phyloP scores from a whole-genome alignment of 768 basidiomycete genomes.

The Pleurotus tuoliensis region DNA sequence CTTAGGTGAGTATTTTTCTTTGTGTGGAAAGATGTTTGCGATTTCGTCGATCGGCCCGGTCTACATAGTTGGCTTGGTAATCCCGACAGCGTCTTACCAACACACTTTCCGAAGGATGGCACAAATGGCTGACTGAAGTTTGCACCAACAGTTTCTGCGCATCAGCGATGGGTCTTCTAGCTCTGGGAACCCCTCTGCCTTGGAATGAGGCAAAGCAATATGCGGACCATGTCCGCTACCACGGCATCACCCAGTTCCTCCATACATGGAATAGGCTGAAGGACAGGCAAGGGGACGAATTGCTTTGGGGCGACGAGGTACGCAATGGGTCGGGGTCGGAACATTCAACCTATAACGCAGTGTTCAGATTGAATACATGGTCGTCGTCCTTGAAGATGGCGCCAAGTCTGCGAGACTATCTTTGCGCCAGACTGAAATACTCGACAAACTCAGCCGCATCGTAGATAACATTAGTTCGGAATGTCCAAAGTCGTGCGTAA shows the following conservation, averaged over 20 bases:
- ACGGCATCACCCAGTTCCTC: conserved; percentile 94
- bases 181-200: conserved; percentile 85
- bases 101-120: background rate
- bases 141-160: background rate
- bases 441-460: conserved; percentile 69
- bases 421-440: conserved; percentile 92
- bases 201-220: conserved; percentile 90
- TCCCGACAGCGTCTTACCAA: conserved; percentile 7
- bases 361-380: conserved; percentile 90
- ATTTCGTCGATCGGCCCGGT: background rate
- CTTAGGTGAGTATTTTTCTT: background rate
- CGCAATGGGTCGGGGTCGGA: conserved; percentile 9
- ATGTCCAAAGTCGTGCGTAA: conserved; percentile 55
- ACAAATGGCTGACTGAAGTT: conserved; percentile 1
- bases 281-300: conserved; percentile 83
- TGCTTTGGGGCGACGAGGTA: conserved; percentile 99
- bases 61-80: conserved; percentile 3
- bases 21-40: background rate
- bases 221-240: conserved; percentile 84
- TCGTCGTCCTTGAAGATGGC: conserved; percentile 78
- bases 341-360: conserved; percentile 10
- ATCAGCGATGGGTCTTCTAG: conserved; percentile 79
- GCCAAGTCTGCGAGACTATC: conserved; percentile 82
- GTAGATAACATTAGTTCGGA: conserved; percentile 62
- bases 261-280: conserved; percentile 92